Percentiles rank a stretch among this genome's conserved stretches.
phyloP scores from a whole-genome alignment of 495 filamentous ascomycete species.

The Choiromyces venosus region DNA sequence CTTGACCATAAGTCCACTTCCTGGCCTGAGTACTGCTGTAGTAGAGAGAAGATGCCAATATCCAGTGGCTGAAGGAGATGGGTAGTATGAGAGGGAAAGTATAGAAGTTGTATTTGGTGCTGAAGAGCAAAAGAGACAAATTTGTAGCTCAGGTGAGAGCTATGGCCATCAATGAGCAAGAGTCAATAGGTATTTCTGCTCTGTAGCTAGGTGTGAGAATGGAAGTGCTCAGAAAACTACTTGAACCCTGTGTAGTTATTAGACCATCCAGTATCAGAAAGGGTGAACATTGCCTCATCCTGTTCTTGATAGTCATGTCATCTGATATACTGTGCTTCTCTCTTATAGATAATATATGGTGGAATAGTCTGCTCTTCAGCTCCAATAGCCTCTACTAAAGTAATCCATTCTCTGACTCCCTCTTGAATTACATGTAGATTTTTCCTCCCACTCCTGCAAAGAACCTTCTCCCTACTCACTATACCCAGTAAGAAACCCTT shows the following conservation, averaged over 20 bases:
- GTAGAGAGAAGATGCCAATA: no score
- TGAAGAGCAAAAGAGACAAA: no score
- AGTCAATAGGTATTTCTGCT: conserved; percentile 1
- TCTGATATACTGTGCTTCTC: conserved; percentile 7
- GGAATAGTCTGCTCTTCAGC: conserved; percentile 9
- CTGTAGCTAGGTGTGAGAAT: no score
- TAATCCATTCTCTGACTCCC: conserved; percentile 14
- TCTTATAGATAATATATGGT: conserved; percentile 12
- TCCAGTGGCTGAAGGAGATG: no score
- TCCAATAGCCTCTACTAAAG: conserved; percentile 9
- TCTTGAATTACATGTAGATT: conserved; percentile 12
- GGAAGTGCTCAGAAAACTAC: conserved; percentile 17
- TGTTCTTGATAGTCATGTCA: conserved; percentile 11
- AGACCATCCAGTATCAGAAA: conserved; percentile 7
- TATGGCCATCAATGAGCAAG: no score
- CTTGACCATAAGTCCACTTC: conserved; percentile 7
- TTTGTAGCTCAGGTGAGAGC: no score
- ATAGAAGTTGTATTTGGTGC: no score
- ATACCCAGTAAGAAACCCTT: conserved; percentile 10
- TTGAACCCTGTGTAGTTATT: conserved; percentile 1
- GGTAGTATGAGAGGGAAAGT: no score
- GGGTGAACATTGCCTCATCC: neutral
- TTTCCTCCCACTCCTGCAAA: neutral
- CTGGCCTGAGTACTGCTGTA: conserved; percentile 3
- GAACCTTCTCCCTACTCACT: conserved; percentile 3